phyloP scores from a whole-genome alignment of 495 filamentous ascomycete genomes.

The Saxispiralis lemnorum region DNA sequence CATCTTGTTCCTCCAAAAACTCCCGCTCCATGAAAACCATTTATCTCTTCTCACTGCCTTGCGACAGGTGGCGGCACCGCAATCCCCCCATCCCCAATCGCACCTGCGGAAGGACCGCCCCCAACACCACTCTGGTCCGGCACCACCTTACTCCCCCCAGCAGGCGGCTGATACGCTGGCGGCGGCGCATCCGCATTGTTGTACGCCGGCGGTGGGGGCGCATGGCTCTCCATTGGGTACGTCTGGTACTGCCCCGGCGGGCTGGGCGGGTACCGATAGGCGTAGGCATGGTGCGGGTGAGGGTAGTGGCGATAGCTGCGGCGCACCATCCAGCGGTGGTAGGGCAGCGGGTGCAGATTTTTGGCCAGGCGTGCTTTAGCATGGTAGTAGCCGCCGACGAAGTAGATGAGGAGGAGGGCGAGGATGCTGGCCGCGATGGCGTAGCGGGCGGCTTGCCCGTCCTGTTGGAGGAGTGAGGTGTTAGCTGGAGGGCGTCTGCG shows the following conservation, averaged over 20 bases:
- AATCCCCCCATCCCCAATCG: not conserved
- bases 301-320: no score
- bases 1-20: no score
- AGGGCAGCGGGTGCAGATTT: constrained; percentile 41
- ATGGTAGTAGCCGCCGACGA: constrained; percentile 42
- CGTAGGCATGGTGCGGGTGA: not conserved
- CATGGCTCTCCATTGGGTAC: constrained; percentile 10
- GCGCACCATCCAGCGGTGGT: constrained; percentile 42
- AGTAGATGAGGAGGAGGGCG: constrained; percentile 31
- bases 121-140: constrained; percentile 8
- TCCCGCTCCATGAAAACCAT: not conserved
- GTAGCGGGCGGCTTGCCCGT: constrained; percentile 49
- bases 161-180: constrained; percentile 13
- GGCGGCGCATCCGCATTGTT: constrained; percentile 7
- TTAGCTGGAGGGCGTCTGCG: no score
- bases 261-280: not conserved
- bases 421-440: constrained; percentile 36
- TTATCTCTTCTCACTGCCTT: not conserved
- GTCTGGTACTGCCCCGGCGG: not conserved
- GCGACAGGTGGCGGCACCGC: not conserved
- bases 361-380: constrained; percentile 44
- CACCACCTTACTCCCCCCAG: constrained; percentile 10
- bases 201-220: constrained; percentile 15
- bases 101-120: constrained; percentile 2
- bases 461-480: constrained; percentile 21